A percentile compares a stretch with the other conserved stretches of the same genome.
These are phyloP conservation scores for Skeletonema marinoi DNA, from an alignment of 108 stramenopile genomes.

Conservation along the genomic window DNA sequence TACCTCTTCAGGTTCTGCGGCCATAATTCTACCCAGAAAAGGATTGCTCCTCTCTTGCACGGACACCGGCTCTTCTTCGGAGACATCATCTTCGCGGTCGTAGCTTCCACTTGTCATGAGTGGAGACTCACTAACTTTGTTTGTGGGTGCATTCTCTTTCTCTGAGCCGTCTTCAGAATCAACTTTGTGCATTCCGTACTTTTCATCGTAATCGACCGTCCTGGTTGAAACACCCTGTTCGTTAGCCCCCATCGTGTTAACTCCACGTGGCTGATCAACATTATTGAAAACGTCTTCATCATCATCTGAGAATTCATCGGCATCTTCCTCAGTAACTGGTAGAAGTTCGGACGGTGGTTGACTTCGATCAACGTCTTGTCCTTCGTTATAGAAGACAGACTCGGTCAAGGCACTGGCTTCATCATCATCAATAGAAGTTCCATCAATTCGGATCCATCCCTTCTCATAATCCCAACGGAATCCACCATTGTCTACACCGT, in stretches of 20 bases:
- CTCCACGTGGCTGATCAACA: not conserved
- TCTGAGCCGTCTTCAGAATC: not conserved
- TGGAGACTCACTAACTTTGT: not conserved
- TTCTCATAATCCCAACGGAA: conserved; percentile 65
- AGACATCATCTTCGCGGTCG: not conserved
- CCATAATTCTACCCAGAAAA: not conserved
- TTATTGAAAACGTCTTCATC: conserved; percentile 6
- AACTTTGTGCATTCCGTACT: not conserved
- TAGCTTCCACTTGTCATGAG: not conserved
- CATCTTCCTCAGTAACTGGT: conserved; percentile 53
- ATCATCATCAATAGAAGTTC: conserved; percentile 21
- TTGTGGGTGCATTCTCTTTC: not conserved
- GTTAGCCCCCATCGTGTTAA: not conserved
- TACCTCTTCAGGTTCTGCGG: not conserved
- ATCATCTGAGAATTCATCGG: conserved; percentile 16
- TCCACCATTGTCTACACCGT: conserved; percentile 42
- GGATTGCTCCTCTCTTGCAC: not conserved
- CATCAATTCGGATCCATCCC: conserved; percentile 59
- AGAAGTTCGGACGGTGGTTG: conserved; percentile 38
- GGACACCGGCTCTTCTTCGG: not conserved
- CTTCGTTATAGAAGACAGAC: conserved; percentile 5
- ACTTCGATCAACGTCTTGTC: not conserved
- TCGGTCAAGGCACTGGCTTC: conserved; percentile 44
- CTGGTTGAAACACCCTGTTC: not conserved
- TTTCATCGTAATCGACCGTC: not conserved